These are phyloP conservation scores for Calonectria multiphialidica DNA, from an alignment of 2,329 filamentous ascomycete genomes.

Conservation along the genomic window DNA sequence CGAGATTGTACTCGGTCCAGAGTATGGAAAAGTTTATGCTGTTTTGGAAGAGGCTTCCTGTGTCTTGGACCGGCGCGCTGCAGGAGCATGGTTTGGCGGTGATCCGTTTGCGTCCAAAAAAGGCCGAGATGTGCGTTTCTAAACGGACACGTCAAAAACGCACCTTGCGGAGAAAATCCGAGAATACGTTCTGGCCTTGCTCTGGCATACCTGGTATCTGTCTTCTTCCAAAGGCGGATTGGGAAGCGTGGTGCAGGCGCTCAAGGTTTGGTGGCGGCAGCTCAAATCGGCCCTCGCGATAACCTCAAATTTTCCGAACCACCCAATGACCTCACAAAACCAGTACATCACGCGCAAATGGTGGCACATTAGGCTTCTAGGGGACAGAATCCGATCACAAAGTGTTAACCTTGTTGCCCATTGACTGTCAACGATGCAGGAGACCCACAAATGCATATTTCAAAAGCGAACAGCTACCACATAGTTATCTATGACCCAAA, in stretches of 20 bases:
- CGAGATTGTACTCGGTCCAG: neutral
- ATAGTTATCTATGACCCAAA: constrained; percentile 10
- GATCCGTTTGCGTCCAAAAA: neutral
- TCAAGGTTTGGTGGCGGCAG: neutral
- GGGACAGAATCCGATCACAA: neutral
- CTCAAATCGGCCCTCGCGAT: neutral
- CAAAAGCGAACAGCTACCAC: neutral
- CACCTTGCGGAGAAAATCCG: neutral
- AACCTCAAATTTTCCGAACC: neutral
- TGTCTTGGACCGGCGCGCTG: neutral
- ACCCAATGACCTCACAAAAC: neutral
- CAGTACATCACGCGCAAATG: neutral
- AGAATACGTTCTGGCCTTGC: neutral
- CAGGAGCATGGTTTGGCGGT: neutral
- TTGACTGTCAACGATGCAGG: neutral
- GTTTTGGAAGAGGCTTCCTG: constrained; percentile 3
- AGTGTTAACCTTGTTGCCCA: constrained; percentile 1
- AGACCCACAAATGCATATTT: constrained; percentile 1
- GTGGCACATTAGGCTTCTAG: constrained; percentile 5
- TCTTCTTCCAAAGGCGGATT: neutral
- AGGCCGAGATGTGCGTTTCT: neutral
- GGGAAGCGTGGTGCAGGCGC: neutral
- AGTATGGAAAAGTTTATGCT: constrained; percentile 1
- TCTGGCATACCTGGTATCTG: neutral
- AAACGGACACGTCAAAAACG: neutral